Percentiles rank a stretch among this genome's conserved stretches.
Conservation (phyloP, 1,284 basidiomycete species). For the Takashimella tepidaria region DNA sequence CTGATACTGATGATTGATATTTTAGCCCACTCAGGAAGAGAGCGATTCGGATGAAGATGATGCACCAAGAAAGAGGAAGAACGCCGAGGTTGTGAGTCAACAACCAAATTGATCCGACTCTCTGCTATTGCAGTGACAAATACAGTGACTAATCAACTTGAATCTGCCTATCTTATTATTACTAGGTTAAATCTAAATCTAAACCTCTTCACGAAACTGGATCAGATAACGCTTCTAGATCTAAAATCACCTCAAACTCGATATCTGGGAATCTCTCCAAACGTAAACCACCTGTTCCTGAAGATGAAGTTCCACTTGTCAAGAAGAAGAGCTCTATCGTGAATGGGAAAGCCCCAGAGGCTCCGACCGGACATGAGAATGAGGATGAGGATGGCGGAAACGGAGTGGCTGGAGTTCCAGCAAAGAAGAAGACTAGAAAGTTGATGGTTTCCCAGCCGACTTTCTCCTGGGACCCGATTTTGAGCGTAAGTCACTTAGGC, state of each 20-base stretch:
- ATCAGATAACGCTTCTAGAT: constrained; percentile 1
- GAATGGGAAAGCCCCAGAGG: constrained; percentile 3
- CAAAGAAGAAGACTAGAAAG: constrained; percentile 44
- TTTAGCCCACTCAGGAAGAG: constrained; percentile 19
- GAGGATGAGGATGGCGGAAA: constrained; percentile 2
- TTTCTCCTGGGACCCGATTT: constrained; percentile 41
- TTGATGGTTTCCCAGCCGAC: constrained; percentile 26
- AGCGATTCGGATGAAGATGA: constrained; percentile 24
- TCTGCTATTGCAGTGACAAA: not conserved
- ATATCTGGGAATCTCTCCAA: not conserved
- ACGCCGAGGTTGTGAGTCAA: constrained; percentile 13
- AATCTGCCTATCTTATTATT: not conserved
- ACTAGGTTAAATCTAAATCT: constrained; percentile 2
- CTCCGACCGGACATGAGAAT: no score
- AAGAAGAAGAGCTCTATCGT: constrained; percentile 1
- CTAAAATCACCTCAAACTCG: not conserved
- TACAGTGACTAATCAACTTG: not conserved
- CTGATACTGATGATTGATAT: not conserved
- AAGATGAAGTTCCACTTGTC: not conserved
- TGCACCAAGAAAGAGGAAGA: constrained; percentile 28
- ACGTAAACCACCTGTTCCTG: not conserved
- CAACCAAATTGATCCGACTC: not conserved
- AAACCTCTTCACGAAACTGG: not conserved
- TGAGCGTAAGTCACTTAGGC: constrained; percentile 31
- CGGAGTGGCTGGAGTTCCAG: constrained; percentile 4